phyloP scores from a whole-genome alignment of 352 stramenopile genomes.

The Globisporangium parvum region DNA sequence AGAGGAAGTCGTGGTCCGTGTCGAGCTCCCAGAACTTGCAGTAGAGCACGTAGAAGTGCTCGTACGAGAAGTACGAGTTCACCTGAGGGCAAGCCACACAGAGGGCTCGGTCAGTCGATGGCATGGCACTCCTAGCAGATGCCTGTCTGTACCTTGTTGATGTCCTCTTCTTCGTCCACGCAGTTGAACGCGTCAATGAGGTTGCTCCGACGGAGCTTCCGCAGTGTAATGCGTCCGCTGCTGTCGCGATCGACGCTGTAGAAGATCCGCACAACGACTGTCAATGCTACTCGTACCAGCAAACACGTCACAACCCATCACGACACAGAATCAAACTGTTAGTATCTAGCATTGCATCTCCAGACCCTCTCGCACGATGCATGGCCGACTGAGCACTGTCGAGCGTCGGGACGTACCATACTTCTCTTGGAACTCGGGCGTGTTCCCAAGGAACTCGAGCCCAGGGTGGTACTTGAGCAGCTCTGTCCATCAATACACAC shows the following conservation, averaged over 20 bases:
- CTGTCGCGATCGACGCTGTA: slow-evolving; percentile 93
- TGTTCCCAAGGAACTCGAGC: slow-evolving; percentile 95
- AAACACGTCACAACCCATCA: not conserved
- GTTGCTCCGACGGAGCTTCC: slow-evolving; percentile 93
- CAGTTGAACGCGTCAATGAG: slow-evolving; percentile 93
- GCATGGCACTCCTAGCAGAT: not conserved
- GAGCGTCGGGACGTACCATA: slow-evolving; percentile 67
- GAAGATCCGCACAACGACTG: slow-evolving; percentile 94
- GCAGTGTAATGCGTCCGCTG: slow-evolving; percentile 93
- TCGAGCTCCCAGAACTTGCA: slow-evolving; percentile 99
- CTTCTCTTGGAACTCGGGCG: slow-evolving; percentile 99
- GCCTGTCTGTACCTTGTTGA: slow-evolving; percentile 94
- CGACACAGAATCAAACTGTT: too few species aligned
- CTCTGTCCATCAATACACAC: slow-evolving; percentile 27
- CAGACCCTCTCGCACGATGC: not conserved
- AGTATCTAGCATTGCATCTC: not conserved
- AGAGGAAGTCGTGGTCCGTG: slow-evolving; percentile 85
- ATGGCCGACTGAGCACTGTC: not conserved
- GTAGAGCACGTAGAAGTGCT: slow-evolving; percentile 99
- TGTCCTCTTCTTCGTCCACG: slow-evolving; percentile 98
- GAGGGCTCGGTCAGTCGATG: not conserved
- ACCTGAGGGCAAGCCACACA: slow-evolving; percentile 32
- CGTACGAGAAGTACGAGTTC: slow-evolving; percentile 97
- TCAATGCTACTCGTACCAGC: slow-evolving; percentile 69
- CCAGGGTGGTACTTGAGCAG: slow-evolving; percentile 88